A percentile compares a stretch with the other conserved stretches of the same genome.
Conservation (phyloP, 768 basidiomycete species). For the Auricularia auricula-judae region DNA sequence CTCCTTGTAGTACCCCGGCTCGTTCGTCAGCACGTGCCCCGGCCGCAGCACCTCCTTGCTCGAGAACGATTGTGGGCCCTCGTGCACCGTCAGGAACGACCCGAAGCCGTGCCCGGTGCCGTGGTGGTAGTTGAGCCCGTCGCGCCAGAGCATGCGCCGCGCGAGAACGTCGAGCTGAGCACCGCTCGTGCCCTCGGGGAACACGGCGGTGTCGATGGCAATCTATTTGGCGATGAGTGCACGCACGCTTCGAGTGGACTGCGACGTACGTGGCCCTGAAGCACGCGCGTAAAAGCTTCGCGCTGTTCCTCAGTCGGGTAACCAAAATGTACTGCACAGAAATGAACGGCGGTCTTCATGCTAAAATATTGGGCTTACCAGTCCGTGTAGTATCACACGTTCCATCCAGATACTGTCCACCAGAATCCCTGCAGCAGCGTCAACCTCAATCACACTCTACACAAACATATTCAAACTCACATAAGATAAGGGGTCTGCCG, state of each 20-base stretch:
- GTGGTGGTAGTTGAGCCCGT: conserved; percentile 49
- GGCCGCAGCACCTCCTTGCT: conserved; percentile 65
- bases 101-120: conserved; percentile 90
- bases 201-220: conserved; percentile 80
- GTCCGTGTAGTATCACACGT: conserved; percentile 75
- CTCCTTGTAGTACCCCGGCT: conserved; percentile 83
- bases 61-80: conserved; percentile 33
- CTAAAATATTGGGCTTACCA: too few species aligned
- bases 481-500: conserved; percentile 79
- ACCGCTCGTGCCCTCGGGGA: conserved; percentile 85
- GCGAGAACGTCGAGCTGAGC: conserved; percentile 78
- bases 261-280: conserved; percentile 85
- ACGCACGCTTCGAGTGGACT: conserved; percentile 9
- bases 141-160: conserved; percentile 79
- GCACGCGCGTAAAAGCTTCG: conserved; percentile 86
- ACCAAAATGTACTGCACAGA: conserved; percentile 55
- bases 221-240: conserved; percentile 40
- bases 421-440: conserved; percentile 59
- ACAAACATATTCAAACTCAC: conserved; percentile 29
- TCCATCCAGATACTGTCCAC: conserved; percentile 81
- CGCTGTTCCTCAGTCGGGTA: conserved; percentile 76
- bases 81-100: conserved; percentile 72
- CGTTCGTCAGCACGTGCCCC: conserved; percentile 91
- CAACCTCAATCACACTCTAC: background rate
- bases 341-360: too few species aligned